phyloP scores from a whole-genome alignment of 73 alveolate species.

The Paramecium biaurelia region DNA sequence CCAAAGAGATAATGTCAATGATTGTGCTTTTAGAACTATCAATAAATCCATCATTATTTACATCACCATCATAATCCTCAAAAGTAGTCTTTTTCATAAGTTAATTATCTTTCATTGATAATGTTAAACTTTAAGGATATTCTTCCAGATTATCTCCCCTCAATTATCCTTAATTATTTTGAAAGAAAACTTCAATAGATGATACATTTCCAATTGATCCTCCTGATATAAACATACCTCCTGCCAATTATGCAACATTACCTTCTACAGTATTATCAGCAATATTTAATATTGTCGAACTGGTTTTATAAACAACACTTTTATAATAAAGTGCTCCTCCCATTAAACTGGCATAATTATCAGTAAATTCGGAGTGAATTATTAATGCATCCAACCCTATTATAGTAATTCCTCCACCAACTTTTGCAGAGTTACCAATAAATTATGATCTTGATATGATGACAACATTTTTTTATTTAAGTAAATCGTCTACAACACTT shows the following conservation, averaged over 20 bases:
- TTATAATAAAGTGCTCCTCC: conserved; percentile 22
- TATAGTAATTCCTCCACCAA: neutral
- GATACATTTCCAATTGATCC: neutral
- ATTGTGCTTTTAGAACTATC: conserved; percentile 8
- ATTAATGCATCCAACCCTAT: neutral
- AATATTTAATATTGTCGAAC: neutral
- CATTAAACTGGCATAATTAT: conserved; percentile 30
- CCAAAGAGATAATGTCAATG: neutral
- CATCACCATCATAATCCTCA: neutral
- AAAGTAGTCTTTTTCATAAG: neutral
- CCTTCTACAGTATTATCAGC: neutral
- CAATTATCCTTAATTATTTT: neutral
- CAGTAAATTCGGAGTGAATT: neutral
- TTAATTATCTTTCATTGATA: neutral
- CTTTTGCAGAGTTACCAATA: neutral
- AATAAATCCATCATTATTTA: neutral
- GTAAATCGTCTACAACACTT: neutral
- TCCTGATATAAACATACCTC: conserved; percentile 6
- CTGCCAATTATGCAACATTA: neutral
- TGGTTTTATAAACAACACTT: neutral
- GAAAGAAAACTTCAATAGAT: neutral
- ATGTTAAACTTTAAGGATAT: neutral
- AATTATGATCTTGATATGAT: neutral
- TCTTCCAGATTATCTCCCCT: conserved; percentile 34
- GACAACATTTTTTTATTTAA: neutral